A percentile compares a stretch with the other conserved stretches of the same genome.
phyloP scores from a whole-genome alignment of 2,329 filamentous ascomycete species.

The Penicillium digitatum region DNA sequence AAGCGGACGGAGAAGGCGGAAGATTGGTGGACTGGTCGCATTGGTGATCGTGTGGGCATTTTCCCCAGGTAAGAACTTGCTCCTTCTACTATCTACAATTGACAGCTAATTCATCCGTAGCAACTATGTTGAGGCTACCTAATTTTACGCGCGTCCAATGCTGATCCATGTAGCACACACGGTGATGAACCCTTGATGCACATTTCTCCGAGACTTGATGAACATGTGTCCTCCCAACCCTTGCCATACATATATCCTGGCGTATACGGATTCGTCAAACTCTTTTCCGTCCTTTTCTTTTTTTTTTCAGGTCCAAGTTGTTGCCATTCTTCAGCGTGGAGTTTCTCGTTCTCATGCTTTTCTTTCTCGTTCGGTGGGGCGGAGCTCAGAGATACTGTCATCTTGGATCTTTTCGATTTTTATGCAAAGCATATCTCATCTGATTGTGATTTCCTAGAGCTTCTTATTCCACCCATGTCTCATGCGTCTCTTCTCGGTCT shows the following conservation, averaged over 20 bases:
- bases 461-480: background rate
- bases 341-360: conserved; percentile 17
- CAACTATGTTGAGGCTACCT: conserved; percentile 39
- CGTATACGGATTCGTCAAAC: conserved; percentile 13
- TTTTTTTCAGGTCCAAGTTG: background rate
- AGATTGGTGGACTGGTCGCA: conserved; percentile 96
- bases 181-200: conserved; percentile 10
- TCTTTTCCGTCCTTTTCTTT: background rate
- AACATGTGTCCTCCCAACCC: conserved; percentile 8
- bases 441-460: conserved; percentile 5
- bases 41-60: conserved; percentile 80
- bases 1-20: conserved; percentile 92
- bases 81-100: background rate
- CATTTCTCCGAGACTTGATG: conserved; percentile 13
- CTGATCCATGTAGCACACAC: conserved; percentile 24
- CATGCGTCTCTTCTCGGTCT: background rate
- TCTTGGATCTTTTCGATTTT: conserved; percentile 8
- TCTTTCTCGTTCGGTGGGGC: background rate
- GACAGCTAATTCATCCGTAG: conserved; percentile 19
- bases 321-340: conserved; percentile 20
- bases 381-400: background rate
- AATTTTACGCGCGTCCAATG: conserved; percentile 9
- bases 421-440: conserved; percentile 4
- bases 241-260: conserved; percentile 19
- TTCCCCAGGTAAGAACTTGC: conserved; percentile 67